Conservation (phyloP, 495 filamentous ascomycete species). For the Lentithecium fluviatile region DNA sequence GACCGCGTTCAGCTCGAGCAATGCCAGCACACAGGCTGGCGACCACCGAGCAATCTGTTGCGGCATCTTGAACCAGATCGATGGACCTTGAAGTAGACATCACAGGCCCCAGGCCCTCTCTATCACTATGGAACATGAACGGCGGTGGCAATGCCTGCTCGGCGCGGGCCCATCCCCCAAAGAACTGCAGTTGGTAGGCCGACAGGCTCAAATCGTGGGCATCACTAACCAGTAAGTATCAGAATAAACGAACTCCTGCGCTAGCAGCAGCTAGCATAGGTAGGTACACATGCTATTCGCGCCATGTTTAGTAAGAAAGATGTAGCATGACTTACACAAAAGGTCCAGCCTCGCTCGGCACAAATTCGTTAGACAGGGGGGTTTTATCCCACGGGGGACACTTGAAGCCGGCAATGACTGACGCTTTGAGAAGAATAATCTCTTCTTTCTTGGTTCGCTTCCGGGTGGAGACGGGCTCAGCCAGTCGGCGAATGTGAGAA, state of each 20-base stretch:
- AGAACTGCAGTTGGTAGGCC: constrained; percentile 62
- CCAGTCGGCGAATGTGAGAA: constrained; percentile 16
- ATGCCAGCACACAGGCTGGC: constrained; percentile 87
- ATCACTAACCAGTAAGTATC: constrained; percentile 54
- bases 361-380: constrained; percentile 58
- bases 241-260: too few species aligned
- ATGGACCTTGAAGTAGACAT: constrained; percentile 57
- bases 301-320: too few species aligned
- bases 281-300: too few species aligned
- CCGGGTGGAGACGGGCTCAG: constrained; percentile 56
- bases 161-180: constrained; percentile 80
- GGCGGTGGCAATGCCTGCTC: constrained; percentile 52
- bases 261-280: too few species aligned
- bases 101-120: constrained; percentile 42
- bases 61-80: constrained; percentile 90
- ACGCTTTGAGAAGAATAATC: constrained; percentile 72
- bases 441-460: constrained; percentile 69
- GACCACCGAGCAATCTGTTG: constrained; percentile 95
- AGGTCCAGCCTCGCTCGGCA: constrained; percentile 40
- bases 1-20: constrained; percentile 61
- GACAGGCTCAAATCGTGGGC: constrained; percentile 67
- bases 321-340: constrained; percentile 54
- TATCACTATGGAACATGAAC: constrained; percentile 32
- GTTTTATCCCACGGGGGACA: constrained; percentile 78
- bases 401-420: constrained; percentile 72